Percentiles rank a stretch among this genome's conserved stretches.
phyloP scores from a whole-genome alignment of 1,139 yeast species.

The Hemisphaericaspora xylofermentans region DNA sequence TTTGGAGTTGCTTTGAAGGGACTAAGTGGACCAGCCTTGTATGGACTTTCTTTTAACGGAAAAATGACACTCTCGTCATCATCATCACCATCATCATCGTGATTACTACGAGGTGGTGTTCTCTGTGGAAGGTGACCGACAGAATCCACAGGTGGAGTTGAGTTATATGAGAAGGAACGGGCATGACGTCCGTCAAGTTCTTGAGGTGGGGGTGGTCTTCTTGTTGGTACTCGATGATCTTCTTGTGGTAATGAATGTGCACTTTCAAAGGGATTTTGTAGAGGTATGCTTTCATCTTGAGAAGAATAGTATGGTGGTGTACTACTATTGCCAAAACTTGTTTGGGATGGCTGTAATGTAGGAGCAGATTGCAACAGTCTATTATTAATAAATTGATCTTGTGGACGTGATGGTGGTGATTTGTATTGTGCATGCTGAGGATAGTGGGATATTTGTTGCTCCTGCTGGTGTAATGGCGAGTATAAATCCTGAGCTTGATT shows the following conservation, averaged over 20 bases:
- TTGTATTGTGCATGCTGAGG: not conserved
- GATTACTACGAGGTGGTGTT: not conserved
- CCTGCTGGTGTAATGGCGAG: not conserved
- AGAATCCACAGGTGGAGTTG: not conserved
- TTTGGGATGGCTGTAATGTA: slow-evolving; percentile 3
- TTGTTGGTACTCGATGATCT: not conserved
- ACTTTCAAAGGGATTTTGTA: not conserved
- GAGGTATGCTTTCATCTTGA: not conserved
- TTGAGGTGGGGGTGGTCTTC: not conserved
- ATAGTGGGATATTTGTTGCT: not conserved
- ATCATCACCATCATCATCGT: not conserved
- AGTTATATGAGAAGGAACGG: not conserved
- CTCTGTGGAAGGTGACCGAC: not conserved
- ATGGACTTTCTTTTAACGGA: not conserved
- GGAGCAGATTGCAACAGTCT: not conserved
- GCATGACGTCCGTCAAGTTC: too few species aligned
- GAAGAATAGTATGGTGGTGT: not conserved
- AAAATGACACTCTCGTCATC: not conserved
- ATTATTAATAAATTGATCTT: not conserved
- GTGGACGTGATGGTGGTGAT: not conserved
- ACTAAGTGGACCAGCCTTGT: too few species aligned
- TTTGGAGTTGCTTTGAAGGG: too few species aligned
- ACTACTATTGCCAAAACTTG: not conserved
- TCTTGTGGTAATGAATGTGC: not conserved
- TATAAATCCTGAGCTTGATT: not conserved